These are phyloP conservation scores for Intubia oerlemansii DNA, from an alignment of 2,329 filamentous ascomycete species.

Conservation along the genomic window DNA sequence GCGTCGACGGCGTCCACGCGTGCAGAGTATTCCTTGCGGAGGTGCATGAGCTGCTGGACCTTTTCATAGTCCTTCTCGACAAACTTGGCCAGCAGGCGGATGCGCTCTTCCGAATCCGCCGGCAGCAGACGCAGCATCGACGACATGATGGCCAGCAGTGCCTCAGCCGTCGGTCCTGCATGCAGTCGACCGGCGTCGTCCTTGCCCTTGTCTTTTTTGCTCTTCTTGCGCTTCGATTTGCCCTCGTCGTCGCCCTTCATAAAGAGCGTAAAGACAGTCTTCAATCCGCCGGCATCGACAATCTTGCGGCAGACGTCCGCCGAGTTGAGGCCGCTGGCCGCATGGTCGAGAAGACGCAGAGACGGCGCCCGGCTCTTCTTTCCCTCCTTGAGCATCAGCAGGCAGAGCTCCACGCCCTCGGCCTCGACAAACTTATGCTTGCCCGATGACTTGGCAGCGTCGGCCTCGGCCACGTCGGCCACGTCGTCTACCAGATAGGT, in stretches of 20 bases:
- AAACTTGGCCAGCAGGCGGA: slow-evolving; percentile 79
- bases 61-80: slow-evolving; percentile 90
- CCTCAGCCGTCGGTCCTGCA: slow-evolving; percentile 50
- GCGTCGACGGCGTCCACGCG: slow-evolving; percentile 41
- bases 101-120: slow-evolving; percentile 53
- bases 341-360: slow-evolving; percentile 69
- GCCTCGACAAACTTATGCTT: slow-evolving; percentile 71
- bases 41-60: slow-evolving; percentile 44
- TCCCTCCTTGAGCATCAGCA: slow-evolving; percentile 81
- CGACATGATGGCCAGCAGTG: slow-evolving; percentile 67
- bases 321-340: slow-evolving; percentile 25
- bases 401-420: slow-evolving; percentile 75
- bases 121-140: slow-evolving; percentile 64
- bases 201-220: slow-evolving; percentile 1
- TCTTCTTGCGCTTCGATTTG: slow-evolving; percentile 6
- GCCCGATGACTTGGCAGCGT: no score
- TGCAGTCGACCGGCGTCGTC: slow-evolving; percentile 11
- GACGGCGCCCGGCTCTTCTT: slow-evolving; percentile 47
- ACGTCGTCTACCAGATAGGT: slow-evolving; percentile 44
- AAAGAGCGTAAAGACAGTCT: slow-evolving; percentile 68
- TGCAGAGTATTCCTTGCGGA: slow-evolving; percentile 50
- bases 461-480: background rate
- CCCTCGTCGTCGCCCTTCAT: slow-evolving; percentile 40
- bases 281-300: slow-evolving; percentile 68
- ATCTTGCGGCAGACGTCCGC: slow-evolving; percentile 48